Conservation (phyloP, 2,329 filamentous ascomycete species). For the Aphanoascus verrucosus region DNA sequence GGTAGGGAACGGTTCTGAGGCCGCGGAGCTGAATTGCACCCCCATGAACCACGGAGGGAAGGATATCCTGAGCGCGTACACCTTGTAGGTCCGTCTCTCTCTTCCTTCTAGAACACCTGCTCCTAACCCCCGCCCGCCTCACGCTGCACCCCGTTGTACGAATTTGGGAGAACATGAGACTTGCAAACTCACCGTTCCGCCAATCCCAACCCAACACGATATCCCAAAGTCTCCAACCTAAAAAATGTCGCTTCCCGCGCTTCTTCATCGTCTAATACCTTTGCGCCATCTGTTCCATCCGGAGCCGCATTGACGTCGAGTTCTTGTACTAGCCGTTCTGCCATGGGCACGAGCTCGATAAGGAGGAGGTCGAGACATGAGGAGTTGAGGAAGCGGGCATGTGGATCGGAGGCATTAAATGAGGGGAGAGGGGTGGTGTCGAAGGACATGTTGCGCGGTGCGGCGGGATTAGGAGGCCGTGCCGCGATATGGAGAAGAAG, state of each 20-base stretch:
- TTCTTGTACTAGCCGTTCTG: conserved; percentile 72
- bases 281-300: conserved; percentile 18
- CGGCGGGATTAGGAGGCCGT: neutral
- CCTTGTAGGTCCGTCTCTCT: no score
- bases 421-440: conserved; percentile 54
- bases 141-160: neutral
- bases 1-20: no score
- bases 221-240: conserved; percentile 72
- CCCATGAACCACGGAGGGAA: no score
- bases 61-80: no score
- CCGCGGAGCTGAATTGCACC: no score
- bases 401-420: conserved; percentile 62
- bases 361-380: conserved; percentile 89
- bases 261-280: conserved; percentile 49
- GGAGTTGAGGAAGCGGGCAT: conserved; percentile 64
- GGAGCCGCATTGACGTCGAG: conserved; percentile 32
- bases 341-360: conserved; percentile 92
- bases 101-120: neutral
- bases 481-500: neutral
- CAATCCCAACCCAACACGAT: conserved; percentile 82
- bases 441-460: conserved; percentile 52
- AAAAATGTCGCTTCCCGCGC: conserved; percentile 76
- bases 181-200: conserved; percentile 59
- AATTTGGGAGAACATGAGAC: neutral
- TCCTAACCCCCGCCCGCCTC: neutral